Percentiles rank a stretch among this genome's conserved stretches.
These are phyloP conservation scores for Athelia psychrophila DNA, from an alignment of 1,284 basidiomycete species.

Conservation along the genomic window DNA sequence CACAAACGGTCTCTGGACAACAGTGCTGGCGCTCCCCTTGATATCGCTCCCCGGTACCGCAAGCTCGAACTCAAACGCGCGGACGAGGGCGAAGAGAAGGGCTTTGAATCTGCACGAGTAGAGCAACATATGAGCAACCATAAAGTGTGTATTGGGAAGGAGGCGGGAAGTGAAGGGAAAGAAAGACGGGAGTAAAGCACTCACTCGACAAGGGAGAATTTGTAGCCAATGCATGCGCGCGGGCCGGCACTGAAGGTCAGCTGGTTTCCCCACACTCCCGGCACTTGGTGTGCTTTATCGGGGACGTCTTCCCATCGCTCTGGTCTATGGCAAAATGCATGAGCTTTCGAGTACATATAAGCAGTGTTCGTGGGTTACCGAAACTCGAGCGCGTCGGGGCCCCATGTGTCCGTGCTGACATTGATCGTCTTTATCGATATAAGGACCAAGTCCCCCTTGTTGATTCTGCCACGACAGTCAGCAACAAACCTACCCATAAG, in stretches of 20 bases:
- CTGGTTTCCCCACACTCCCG: constrained; percentile 49
- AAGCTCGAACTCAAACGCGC: constrained; percentile 30
- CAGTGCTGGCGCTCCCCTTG: neutral
- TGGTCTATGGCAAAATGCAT: constrained; percentile 11
- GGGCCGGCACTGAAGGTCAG: constrained; percentile 55
- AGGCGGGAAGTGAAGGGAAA: too few relatives aligned
- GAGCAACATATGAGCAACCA: neutral
- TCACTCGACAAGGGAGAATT: constrained; percentile 53
- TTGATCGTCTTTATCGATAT: neutral
- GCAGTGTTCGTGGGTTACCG: constrained; percentile 9
- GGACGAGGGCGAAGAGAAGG: constrained; percentile 34
- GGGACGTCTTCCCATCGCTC: constrained; percentile 16
- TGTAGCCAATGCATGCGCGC: constrained; percentile 56
- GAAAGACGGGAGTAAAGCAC: constrained; percentile 16
- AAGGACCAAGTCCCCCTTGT: neutral
- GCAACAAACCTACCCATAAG: neutral
- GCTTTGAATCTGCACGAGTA: constrained; percentile 27
- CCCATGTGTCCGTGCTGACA: constrained; percentile 21
- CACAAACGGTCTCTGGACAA: constrained; percentile 9
- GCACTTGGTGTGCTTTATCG: constrained; percentile 28
- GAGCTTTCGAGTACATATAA: neutral
- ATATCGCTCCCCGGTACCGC: constrained; percentile 15
- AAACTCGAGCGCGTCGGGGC: constrained; percentile 24
- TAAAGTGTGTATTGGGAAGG: too few relatives aligned
- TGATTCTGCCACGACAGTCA: neutral